A percentile compares a stretch with the other conserved stretches of the same genome.
These are phyloP conservation scores for Aegilops speltoides DNA, from an alignment of 176 grass and related monocot genomes.

Conservation along the genomic window DNA sequence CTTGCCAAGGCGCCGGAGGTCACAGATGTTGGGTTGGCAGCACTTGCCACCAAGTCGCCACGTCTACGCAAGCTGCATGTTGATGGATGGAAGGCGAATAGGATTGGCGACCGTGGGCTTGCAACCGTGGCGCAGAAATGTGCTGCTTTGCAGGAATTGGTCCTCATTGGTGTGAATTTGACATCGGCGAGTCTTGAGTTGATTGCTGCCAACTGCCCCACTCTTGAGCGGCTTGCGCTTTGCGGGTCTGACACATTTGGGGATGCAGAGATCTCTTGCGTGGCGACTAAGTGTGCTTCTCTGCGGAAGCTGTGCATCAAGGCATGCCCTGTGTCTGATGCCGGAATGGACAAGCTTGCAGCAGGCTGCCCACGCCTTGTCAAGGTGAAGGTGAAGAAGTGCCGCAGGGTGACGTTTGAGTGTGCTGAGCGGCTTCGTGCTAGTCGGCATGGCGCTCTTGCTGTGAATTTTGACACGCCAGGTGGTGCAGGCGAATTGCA, in stretches of 20 bases:
- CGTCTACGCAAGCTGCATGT: slow-evolving; percentile 88
- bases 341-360: slow-evolving; percentile 68
- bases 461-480: slow-evolving; percentile 68
- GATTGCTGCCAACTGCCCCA: slow-evolving; percentile 68
- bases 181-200: slow-evolving; percentile 60
- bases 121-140: slow-evolving; percentile 58
- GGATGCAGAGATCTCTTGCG: slow-evolving; percentile 69
- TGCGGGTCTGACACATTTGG: slow-evolving; percentile 86
- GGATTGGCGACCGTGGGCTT: slow-evolving; percentile 78
- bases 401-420: slow-evolving; percentile 55
- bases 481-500: slow-evolving; percentile 35
- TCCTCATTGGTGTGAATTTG: slow-evolving; percentile 86
- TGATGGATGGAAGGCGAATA: slow-evolving; percentile 84
- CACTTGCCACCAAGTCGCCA: slow-evolving; percentile 47
- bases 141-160: slow-evolving; percentile 78
- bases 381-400: slow-evolving; percentile 98
- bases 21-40: slow-evolving; percentile 61
- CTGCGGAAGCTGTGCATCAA: slow-evolving; percentile 94
- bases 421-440: slow-evolving; percentile 72
- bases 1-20: slow-evolving; percentile 82
- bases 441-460: slow-evolving; percentile 49
- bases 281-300: slow-evolving; percentile 64
- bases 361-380: slow-evolving; percentile 80
- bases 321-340: slow-evolving; percentile 80
- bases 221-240: slow-evolving; percentile 76